phyloP scores from a whole-genome alignment of 1,139 yeast species.

The Pichiaceae sp. region DNA sequence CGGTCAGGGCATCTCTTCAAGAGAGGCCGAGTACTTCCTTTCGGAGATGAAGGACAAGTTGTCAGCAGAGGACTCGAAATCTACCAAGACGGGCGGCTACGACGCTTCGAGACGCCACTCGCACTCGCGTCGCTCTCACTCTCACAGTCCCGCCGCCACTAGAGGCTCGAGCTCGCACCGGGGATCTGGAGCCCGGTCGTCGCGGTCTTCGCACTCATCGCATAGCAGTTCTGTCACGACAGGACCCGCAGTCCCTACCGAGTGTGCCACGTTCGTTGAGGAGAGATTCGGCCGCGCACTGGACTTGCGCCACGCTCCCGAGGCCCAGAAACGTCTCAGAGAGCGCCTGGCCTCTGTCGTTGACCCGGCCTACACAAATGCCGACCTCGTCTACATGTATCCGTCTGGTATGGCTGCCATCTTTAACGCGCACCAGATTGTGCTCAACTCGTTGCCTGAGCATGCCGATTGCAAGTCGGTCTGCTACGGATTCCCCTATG shows the following conservation, averaged over 20 bases:
- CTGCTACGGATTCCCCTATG: slow-evolving; percentile 92
- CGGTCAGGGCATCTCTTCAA: slow-evolving; percentile 89
- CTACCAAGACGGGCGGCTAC: slow-evolving; percentile 4
- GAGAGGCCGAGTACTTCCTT: slow-evolving; percentile 78
- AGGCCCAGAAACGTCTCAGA: slow-evolving; percentile 67
- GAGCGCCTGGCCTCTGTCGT: slow-evolving; percentile 69
- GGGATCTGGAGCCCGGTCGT: slow-evolving; percentile 2
- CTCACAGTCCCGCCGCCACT: neutral
- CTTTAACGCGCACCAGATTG: slow-evolving; percentile 69
- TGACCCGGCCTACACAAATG: slow-evolving; percentile 23
- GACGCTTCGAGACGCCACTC: neutral
- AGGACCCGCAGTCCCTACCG: slow-evolving; percentile 19
- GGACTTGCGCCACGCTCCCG: slow-evolving; percentile 64
- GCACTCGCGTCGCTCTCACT: slow-evolving; percentile 1
- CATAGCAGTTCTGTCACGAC: slow-evolving; percentile 8
- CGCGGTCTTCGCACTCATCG: slow-evolving; percentile 9
- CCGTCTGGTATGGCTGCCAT: slow-evolving; percentile 94
- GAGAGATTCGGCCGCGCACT: slow-evolving; percentile 86
- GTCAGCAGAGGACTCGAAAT: slow-evolving; percentile 20
- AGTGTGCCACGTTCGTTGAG: slow-evolving; percentile 66
- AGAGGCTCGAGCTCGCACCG: neutral
- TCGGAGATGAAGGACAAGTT: slow-evolving; percentile 45
- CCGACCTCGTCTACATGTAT: slow-evolving; percentile 68
- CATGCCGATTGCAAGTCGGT: slow-evolving; percentile 54
- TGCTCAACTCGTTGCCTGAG: slow-evolving; percentile 29